A percentile compares a stretch with the other conserved stretches of the same genome.
Evolutionary conservation across 2,329 filamentous ascomycete genomes (phyloP).

Genomic region (Aspergillus neotritici): DNA sequence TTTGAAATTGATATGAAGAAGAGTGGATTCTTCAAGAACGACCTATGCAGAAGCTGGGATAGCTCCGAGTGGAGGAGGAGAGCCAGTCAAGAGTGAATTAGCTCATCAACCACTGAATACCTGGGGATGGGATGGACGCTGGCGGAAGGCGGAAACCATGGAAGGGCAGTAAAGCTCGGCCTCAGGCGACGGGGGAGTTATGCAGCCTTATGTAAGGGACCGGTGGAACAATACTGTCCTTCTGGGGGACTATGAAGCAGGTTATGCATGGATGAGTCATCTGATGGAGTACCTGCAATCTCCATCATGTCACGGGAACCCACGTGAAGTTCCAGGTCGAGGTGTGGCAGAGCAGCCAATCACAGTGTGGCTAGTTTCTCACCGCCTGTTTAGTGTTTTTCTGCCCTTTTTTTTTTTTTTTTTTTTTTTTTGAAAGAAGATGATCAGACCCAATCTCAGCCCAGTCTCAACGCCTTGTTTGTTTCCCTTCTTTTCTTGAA

Average conservation of each 20-base stretch:
- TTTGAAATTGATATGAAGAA: too few species aligned
- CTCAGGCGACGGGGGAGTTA: too few species aligned
- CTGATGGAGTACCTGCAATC: background rate
- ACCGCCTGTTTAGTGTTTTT: slow-evolving; percentile 22
- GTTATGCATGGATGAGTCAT: background rate
- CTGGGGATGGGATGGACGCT: slow-evolving; percentile 22
- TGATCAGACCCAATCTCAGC: background rate
- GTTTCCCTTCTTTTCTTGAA: slow-evolving; percentile 3
- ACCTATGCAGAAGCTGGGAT: slow-evolving; percentile 2
- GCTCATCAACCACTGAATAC: slow-evolving; percentile 20
- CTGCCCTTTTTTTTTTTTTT: background rate
- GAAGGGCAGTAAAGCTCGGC: too few species aligned
- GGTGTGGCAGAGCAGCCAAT: slow-evolving; percentile 17
- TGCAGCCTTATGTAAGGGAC: too few species aligned
- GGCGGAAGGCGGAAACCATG: slow-evolving; percentile 2
- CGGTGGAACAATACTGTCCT: too few species aligned
- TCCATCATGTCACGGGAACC: slow-evolving; percentile 11
- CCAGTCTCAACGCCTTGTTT: background rate
- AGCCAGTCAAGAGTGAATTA: slow-evolving; percentile 18
- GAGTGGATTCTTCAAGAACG: background rate
- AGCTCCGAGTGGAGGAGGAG: slow-evolving; percentile 1
- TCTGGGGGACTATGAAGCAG: too few species aligned
- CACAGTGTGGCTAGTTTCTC: background rate
- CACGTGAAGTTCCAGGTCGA: slow-evolving; percentile 7
- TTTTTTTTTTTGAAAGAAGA: background rate